These are phyloP conservation scores for Saccharomyces hybrid DNA, from an alignment of 1,139 yeast genomes.

Conservation along the genomic window DNA sequence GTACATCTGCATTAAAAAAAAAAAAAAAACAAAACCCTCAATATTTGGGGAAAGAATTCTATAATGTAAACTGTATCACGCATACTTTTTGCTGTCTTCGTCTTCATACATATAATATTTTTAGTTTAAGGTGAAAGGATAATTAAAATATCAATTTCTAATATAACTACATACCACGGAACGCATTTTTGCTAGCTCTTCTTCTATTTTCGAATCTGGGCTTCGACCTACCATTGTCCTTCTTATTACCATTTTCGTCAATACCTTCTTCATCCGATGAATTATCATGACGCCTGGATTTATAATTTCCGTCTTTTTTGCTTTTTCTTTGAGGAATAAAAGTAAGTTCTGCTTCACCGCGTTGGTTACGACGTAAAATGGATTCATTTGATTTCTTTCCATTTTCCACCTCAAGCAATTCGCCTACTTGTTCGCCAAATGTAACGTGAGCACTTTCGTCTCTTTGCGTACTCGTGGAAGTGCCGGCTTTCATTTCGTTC, in stretches of 20 bases:
- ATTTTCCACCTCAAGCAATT: conserved; percentile 38
- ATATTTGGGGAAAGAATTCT: background rate
- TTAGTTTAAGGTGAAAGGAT: background rate
- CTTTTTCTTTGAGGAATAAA: conserved; percentile 51
- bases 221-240: conserved; percentile 58
- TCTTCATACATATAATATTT: background rate
- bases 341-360: conserved; percentile 87
- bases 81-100: background rate
- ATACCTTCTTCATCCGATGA: conserved; percentile 38
- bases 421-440: conserved; percentile 37
- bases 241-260: conserved; percentile 36
- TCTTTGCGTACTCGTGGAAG: conserved; percentile 15
- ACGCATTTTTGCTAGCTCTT: conserved; percentile 81
- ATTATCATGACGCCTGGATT: conserved; percentile 33
- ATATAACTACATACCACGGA: conserved; percentile 64
- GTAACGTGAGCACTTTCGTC: conserved; percentile 14
- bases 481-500: conserved; percentile 50
- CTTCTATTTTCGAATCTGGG: conserved; percentile 82
- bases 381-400: conserved; percentile 33
- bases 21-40: background rate
- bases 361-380: conserved; percentile 64
- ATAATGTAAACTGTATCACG: background rate
- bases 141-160: background rate
- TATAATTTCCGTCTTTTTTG: conserved; percentile 25
- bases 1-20: background rate